Evolutionary conservation across 2,329 filamentous ascomycete genomes (phyloP), one percentile per base, ranked within the genome.

Genomic region (Fonsecaea pugnacius): DNA sequence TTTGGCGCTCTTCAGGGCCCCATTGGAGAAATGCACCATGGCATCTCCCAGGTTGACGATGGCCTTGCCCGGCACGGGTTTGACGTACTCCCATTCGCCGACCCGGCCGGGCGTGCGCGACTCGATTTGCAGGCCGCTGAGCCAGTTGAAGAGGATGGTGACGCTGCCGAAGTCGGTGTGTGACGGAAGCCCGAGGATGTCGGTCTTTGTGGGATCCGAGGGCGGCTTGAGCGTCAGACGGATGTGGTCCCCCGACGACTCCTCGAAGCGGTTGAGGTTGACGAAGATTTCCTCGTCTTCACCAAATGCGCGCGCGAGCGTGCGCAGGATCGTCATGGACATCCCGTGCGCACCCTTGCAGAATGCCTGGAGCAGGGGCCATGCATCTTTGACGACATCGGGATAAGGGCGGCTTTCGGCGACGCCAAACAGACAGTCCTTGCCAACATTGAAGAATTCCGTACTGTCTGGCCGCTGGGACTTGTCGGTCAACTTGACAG

Each of bases 241-340:
- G 18, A 85, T 78, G 66, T 84, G 82, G 70, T 84, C 80, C 27
- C 82, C 83, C 18, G 79, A 82, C 16, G 64, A 53, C 30, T 65
- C 53, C n/a, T 61, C 66, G 50, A 73, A 72, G 7, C 62, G 66
- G 32, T 66, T 63, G n/a, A 40, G 48, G 24, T 60, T 43, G 3
- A 69, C 64, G 27, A 75, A 74, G 8, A 52, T 63, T 18, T 67
- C 60, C 10, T 56, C 55, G 1, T 66, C 51, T n/a, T 72, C 50
- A 12, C 60, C 62, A 8, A 74, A 55, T 3, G 69, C 69, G 8
- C 58, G 58, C 12, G 68, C 66, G 9, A 70, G 58, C 3, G 65
- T 61, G 46, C 51, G 40, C 32, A 75, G 54, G 18, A 75, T 62
- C 14, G 68, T 59, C 18, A 63, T 63, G 6, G 67, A 64, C 4